A percentile compares a stretch with the other conserved stretches of the same genome.
phyloP scores from a whole-genome alignment of 805 yeast species.

The Hanseniaspora guilliermondii region DNA sequence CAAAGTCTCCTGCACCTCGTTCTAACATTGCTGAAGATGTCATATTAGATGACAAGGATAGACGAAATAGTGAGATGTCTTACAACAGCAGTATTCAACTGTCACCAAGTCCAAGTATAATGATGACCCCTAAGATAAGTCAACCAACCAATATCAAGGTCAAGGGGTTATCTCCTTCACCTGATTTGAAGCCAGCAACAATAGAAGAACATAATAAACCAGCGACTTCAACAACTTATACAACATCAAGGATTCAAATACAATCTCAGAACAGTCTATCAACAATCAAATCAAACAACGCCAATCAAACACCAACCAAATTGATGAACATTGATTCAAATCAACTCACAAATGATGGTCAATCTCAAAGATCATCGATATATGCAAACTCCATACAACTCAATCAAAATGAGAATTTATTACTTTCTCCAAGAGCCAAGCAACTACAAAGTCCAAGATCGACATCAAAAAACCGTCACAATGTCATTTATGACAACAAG shows the following conservation, averaged over 20 bases:
- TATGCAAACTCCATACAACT: not conserved
- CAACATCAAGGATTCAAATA: conserved; percentile 28
- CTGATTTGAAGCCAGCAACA: not conserved
- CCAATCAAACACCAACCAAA: conserved; percentile 9
- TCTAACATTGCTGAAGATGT: not conserved
- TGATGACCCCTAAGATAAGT: conserved; percentile 3
- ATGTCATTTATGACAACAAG: conserved; percentile 26
- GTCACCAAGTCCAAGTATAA: conserved; percentile 5
- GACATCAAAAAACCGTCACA: conserved; percentile 21
- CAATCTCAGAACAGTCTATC: conserved; percentile 19
- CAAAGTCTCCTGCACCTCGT: conserved; percentile 8
- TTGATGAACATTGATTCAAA: not conserved
- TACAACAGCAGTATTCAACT: conserved; percentile 7
- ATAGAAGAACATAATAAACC: conserved; percentile 19
- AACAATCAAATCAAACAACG: not conserved
- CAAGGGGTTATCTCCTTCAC: not conserved
- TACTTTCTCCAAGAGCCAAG: conserved; percentile 14
- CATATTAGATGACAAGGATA: not conserved
- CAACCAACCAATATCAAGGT: not conserved
- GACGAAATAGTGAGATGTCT: not conserved
- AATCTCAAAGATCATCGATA: conserved; percentile 7
- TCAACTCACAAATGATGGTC: not conserved
- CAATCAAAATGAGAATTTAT: not conserved
- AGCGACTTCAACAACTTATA: conserved; percentile 27
- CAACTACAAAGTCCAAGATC: conserved; percentile 9